Evolutionary conservation across 352 stramenopile genomes (phyloP).

Genomic region (Detonula confervacea): DNA sequence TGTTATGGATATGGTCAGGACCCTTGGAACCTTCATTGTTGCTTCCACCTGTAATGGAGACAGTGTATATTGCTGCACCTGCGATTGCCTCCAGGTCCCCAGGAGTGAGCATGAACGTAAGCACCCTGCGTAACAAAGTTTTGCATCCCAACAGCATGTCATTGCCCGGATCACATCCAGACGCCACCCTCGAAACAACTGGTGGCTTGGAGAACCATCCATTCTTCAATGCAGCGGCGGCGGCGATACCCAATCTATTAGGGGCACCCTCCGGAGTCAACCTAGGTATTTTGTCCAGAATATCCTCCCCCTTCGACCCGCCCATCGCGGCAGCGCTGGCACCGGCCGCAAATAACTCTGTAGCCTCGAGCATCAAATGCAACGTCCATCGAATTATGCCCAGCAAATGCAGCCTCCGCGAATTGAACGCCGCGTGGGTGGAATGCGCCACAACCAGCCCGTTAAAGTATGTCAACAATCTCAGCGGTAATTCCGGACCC

Average conservation of each 20-base stretch:
- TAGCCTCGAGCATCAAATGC: slow-evolving; percentile 85
- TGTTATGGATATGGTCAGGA: too few species aligned
- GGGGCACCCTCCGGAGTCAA: slow-evolving; percentile 13
- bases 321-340: slow-evolving; percentile 44
- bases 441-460: slow-evolving; percentile 79
- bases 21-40: slow-evolving; percentile 24
- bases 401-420: slow-evolving; percentile 80
- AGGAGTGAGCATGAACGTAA: slow-evolving; percentile 86
- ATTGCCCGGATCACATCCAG: slow-evolving; percentile 81
- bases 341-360: slow-evolving; percentile 77
- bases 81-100: slow-evolving; percentile 84
- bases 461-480: slow-evolving; percentile 82
- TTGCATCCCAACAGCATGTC: slow-evolving; percentile 83
- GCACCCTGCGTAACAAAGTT: slow-evolving; percentile 77
- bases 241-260: slow-evolving; percentile 11
- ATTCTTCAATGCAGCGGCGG: slow-evolving; percentile 53
- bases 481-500: slow-evolving; percentile 73
- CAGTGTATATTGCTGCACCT: slow-evolving; percentile 83
- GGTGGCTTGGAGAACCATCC: slow-evolving; percentile 75
- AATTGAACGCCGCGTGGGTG: slow-evolving; percentile 85
- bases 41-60: slow-evolving; percentile 70
- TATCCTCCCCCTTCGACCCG: slow-evolving; percentile 23
- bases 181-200: slow-evolving; percentile 68
- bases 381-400: slow-evolving; percentile 84
- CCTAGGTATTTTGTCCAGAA: slow-evolving; percentile 4